phyloP scores from a whole-genome alignment of 139 green algal genomes.

The Chlamydomonas schloesseri region DNA sequence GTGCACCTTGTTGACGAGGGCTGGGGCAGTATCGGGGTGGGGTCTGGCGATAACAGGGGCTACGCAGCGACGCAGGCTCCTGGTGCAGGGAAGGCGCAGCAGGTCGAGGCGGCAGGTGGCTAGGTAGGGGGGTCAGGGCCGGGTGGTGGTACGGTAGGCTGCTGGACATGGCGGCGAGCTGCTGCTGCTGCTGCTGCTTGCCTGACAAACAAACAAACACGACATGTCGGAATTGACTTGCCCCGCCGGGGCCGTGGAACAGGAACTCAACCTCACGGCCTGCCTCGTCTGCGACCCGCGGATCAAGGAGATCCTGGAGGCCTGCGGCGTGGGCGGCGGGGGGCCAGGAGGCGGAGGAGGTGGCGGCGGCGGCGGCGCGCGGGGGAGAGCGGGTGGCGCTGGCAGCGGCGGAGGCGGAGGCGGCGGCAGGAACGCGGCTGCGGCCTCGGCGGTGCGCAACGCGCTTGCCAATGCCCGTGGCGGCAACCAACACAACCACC shows the following conservation, averaged over 20 bases:
- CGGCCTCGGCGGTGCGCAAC: conserved; percentile 5
- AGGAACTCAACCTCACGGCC: conserved; percentile 44
- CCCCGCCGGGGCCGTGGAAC: neutral
- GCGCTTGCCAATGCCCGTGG: neutral
- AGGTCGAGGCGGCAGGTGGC: too few species aligned
- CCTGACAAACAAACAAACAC: too few species aligned
- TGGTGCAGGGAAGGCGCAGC: too few species aligned
- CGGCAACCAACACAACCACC: neutral
- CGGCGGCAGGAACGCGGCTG: neutral
- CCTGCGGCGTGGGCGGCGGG: conserved; percentile 7
- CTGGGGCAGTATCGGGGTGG: too few species aligned
- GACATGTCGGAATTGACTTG: too few species aligned
- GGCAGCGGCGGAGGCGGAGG: neutral
- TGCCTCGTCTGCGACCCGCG: conserved; percentile 65
- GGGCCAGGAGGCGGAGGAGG: neutral
- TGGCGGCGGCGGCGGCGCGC: neutral
- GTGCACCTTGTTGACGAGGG: too few species aligned
- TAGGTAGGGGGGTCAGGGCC: too few species aligned
- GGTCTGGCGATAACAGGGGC: too few species aligned
- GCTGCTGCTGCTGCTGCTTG: too few species aligned
- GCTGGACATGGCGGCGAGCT: too few species aligned
- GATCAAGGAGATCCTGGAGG: conserved; percentile 56
- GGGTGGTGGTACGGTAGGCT: too few species aligned
- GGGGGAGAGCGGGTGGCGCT: neutral
- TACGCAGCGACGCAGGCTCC: too few species aligned